Percentiles rank a stretch among this genome's conserved stretches.
phyloP scores from a whole-genome alignment of 1,139 yeast species.

The Petasospora rhodanensis region DNA sequence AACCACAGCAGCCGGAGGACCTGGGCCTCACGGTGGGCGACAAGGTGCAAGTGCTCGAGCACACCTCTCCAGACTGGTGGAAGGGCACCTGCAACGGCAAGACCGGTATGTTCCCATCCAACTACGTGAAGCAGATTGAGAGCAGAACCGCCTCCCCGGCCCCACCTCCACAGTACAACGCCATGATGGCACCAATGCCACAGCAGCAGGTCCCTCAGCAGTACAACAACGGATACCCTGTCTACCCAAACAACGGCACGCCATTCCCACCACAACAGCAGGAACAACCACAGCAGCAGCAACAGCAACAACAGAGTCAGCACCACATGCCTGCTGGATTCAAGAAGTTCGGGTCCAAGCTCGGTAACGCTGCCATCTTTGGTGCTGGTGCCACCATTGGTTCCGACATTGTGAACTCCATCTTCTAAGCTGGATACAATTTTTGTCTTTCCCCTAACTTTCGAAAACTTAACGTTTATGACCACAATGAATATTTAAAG shows the following conservation, averaged over 20 bases:
- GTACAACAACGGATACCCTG: constrained; percentile 28
- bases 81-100: constrained; percentile 59
- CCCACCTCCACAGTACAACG: constrained; percentile 20
- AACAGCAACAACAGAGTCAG: constrained; percentile 21
- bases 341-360: constrained; percentile 71
- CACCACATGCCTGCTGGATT: constrained; percentile 33
- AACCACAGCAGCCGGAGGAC: constrained; percentile 69
- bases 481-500: too few relatives aligned
- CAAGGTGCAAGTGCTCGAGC: constrained; percentile 63
- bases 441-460: too few relatives aligned
- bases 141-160: constrained; percentile 23
- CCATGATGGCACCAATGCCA: constrained; percentile 7
- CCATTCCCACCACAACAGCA: constrained; percentile 22
- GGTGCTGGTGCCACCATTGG: constrained; percentile 99
- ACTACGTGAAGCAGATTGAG: constrained; percentile 57
- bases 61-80: constrained; percentile 88
- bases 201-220: constrained; percentile 40
- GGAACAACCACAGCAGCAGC: constrained; percentile 22
- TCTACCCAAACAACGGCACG: constrained; percentile 25
- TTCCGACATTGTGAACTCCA: constrained; percentile 78
- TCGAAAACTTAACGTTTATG: too few relatives aligned
- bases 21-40: constrained; percentile 62
- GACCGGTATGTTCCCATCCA: constrained; percentile 86
- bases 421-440: constrained; percentile 53
- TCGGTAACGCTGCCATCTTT: constrained; percentile 89